Evolutionary conservation across 177 flowering plant genomes (phyloP), one percentile per base, ranked within the genome.

Genomic region (Vitis hybrid): DNA sequence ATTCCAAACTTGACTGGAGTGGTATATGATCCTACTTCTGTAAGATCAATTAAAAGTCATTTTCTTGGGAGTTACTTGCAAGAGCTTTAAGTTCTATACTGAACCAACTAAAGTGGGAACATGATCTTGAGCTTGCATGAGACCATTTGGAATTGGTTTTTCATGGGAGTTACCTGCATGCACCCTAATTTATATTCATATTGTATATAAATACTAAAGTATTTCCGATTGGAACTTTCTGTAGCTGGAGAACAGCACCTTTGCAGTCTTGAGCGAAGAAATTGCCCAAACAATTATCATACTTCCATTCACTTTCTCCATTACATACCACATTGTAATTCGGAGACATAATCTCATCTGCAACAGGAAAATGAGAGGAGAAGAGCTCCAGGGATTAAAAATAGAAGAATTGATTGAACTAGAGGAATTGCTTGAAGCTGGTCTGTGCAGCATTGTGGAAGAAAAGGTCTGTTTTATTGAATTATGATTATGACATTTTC

Each of bases 311-410:
- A 3, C 7, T 6, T 35, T 35, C 46, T 35, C 1, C 46, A 35
- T 35, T 35, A 35, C 7, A 6, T 35, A 35, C 46, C 6, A 6
- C 46, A 6, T 6, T 35, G 46, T 35, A 35, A 35, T 35, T 6
- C 7, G 0, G 46, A 35, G 46, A 35, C 46, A 35, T 35, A 6
- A 35, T 35, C 46, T 0, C 46, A 6, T 27, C 13, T 49, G 6
- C 21, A 14, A 50, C 66, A 79, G 87, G 78, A 67, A 74, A 48
- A 50, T 84, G 52, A 81, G 14, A 55, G 87, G 84, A 60, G 84
- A 84, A 62, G 76, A 78, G 57, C 81, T 84, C 15, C 79, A 78
- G 61, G 81, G 66, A 11, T 70, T 81, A 21, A 72, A 55, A 66
- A 5, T 81, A 18, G 76, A 76, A 70, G 81, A 84, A 48, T 46